A percentile compares a stretch with the other conserved stretches of the same genome.
Evolutionary conservation across 1,284 basidiomycete species (phyloP).

Genomic region (Heimioporus retisporus): DNA sequence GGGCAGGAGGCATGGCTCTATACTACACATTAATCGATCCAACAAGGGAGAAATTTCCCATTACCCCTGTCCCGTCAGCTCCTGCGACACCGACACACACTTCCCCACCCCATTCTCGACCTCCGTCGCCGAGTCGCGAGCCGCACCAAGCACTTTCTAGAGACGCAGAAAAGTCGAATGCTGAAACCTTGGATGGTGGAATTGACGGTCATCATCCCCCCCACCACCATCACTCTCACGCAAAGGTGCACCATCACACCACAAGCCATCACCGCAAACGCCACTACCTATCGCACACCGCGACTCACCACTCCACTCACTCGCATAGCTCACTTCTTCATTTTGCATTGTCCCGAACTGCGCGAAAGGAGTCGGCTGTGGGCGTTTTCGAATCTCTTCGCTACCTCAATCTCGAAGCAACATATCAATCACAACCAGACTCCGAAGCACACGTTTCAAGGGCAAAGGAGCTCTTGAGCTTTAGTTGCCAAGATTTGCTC

Average conservation of each 20-base stretch:
- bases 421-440: constrained; percentile 60
- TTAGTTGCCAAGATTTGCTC: constrained; percentile 70
- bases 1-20: constrained; percentile 71
- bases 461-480: constrained; percentile 63
- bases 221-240: constrained; percentile 9
- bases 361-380: constrained; percentile 67
- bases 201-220: not conserved
- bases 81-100: constrained; percentile 49
- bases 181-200: too few species aligned
- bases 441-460: constrained; percentile 61
- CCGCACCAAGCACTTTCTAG: not conserved
- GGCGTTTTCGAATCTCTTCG: constrained; percentile 86
- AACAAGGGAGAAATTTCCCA: constrained; percentile 64
- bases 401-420: constrained; percentile 82
- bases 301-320: constrained; percentile 26
- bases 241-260: constrained; percentile 28
- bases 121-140: constrained; percentile 33
- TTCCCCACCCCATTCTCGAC: constrained; percentile 41
- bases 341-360: constrained; percentile 39
- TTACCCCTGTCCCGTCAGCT: constrained; percentile 58
- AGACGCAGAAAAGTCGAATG: constrained; percentile 12
- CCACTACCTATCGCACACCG: constrained; percentile 17
- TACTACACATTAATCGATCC: constrained; percentile 76
- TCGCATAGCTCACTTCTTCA: constrained; percentile 41
- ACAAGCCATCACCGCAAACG: constrained; percentile 38